Conservation (phyloP, 169 alveolate species). For the Eimeria necatrix region DNA sequence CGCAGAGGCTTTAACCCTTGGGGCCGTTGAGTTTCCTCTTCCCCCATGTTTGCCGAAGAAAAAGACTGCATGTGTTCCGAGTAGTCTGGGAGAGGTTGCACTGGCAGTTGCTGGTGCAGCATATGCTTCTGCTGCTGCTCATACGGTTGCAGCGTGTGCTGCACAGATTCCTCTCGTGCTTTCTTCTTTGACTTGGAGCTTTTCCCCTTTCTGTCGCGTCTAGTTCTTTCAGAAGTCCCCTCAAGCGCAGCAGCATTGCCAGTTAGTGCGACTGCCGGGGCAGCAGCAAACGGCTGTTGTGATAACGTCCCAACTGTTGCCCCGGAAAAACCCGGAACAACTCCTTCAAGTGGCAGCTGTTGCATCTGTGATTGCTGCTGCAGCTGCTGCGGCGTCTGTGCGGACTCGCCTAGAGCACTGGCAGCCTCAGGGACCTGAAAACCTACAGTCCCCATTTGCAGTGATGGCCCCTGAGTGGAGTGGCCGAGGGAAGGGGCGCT, state of each 20-base stretch:
- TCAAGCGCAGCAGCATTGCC: background rate
- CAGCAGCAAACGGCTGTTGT: slow-evolving; percentile 30
- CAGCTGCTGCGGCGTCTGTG: no score
- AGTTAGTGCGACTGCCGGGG: background rate
- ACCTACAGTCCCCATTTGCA: background rate
- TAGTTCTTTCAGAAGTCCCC: background rate
- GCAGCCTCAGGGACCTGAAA: slow-evolving; percentile 5
- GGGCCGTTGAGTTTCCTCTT: background rate
- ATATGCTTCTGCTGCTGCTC: background rate
- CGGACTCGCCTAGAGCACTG: background rate
- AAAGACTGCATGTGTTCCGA: background rate
- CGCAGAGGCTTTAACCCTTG: slow-evolving; percentile 41
- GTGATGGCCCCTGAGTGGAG: background rate
- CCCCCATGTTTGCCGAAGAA: background rate
- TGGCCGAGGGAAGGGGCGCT: background rate
- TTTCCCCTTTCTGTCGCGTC: slow-evolving; percentile 13
- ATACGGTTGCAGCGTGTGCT: background rate
- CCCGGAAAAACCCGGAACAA: background rate
- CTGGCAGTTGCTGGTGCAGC: no score
- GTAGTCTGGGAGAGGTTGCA: no score
- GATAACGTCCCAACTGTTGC: background rate
- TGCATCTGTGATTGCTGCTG: background rate
- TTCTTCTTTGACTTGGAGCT: background rate
- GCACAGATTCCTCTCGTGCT: background rate
- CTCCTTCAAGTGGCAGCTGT: background rate